These are phyloP conservation scores for Chaetomium tenue DNA, from an alignment of 495 filamentous ascomycete genomes.

Conservation along the genomic window DNA sequence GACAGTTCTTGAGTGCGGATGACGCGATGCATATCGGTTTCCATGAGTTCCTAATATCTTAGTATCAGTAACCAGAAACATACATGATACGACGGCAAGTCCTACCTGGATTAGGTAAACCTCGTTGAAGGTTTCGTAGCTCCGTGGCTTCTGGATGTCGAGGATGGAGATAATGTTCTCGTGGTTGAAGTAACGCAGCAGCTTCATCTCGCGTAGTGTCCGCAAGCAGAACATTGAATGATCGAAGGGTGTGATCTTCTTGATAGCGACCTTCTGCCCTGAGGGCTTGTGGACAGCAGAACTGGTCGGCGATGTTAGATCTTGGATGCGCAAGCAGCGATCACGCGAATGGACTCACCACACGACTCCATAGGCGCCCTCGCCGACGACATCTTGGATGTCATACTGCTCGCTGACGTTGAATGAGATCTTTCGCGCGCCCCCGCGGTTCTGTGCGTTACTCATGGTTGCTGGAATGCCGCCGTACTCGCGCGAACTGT, in stretches of 20 bases:
- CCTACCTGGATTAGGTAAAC: conserved; percentile 97
- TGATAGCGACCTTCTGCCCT: conserved; percentile 98
- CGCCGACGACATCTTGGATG: conserved; percentile 98
- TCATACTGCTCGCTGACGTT: conserved; percentile 99
- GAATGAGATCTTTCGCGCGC: conserved; percentile 97
- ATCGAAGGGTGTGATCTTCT: conserved; percentile 99
- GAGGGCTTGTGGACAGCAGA: conserved; percentile 98
- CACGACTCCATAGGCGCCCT: conserved; percentile 98
- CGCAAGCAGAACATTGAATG: conserved; percentile 99
- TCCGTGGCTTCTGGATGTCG: conserved; percentile 96
- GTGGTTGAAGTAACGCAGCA: conserved; percentile 98
- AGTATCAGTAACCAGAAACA: not conserved
- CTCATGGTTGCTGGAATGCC: conserved; percentile 29
- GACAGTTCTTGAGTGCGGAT: conserved; percentile 98
- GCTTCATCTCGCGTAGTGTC: conserved; percentile 98
- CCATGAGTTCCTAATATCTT: conserved; percentile 83
- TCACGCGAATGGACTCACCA: conserved; percentile 61
- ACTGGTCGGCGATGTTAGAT: conserved; percentile 47
- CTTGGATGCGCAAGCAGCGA: not conserved
- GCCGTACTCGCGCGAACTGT: not conserved
- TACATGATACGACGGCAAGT: not conserved
- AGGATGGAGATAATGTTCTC: conserved; percentile 99
- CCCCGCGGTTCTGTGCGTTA: conserved; percentile 36
- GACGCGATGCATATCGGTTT: conserved; percentile 99
- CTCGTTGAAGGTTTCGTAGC: conserved; percentile 94